phyloP scores from a whole-genome alignment of 108 stramenopile species.

The Cyclotella baltica region DNA sequence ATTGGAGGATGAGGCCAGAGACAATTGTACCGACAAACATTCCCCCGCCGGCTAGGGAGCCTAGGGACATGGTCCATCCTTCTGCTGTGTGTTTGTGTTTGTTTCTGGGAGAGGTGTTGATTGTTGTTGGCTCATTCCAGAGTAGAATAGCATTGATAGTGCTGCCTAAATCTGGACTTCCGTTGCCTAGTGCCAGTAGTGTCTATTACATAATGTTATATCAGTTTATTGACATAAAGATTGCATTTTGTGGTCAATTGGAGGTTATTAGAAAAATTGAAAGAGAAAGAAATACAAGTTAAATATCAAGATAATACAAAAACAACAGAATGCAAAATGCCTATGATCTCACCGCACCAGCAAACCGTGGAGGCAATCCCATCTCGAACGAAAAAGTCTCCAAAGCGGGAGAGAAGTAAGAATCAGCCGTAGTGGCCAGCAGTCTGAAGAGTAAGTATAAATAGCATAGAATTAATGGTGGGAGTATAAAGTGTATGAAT shows the following conservation, averaged over 20 bases:
- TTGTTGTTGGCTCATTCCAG: constrained; percentile 28
- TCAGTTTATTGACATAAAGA: not conserved
- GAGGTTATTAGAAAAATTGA: not conserved
- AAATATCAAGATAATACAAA: not conserved
- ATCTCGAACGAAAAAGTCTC: constrained; percentile 62
- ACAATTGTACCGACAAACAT: constrained; percentile 77
- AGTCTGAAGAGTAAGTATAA: constrained; percentile 56
- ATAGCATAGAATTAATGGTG: constrained; percentile 29
- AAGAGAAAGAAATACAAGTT: not conserved
- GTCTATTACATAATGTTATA: constrained; percentile 45
- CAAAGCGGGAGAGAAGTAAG: constrained; percentile 79
- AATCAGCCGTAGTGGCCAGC: constrained; percentile 81
- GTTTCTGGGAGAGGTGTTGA: not conserved
- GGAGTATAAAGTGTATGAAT: constrained; percentile 25
- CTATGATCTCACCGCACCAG: constrained; percentile 66
- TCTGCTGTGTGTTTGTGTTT: not conserved
- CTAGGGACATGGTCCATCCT: constrained; percentile 63
- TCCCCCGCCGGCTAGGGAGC: constrained; percentile 73
- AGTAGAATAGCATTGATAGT: constrained; percentile 61
- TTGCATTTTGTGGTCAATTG: not conserved
- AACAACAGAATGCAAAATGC: not conserved
- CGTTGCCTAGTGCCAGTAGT: constrained; percentile 83
- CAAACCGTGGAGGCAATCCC: constrained; percentile 72
- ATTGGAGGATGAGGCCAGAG: constrained; percentile 39
- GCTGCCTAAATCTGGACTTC: constrained; percentile 79